A percentile compares a stretch with the other conserved stretches of the same genome.
Evolutionary conservation across 2,329 filamentous ascomycete species (phyloP).

Genomic region (Elsinoe fawcettii): DNA sequence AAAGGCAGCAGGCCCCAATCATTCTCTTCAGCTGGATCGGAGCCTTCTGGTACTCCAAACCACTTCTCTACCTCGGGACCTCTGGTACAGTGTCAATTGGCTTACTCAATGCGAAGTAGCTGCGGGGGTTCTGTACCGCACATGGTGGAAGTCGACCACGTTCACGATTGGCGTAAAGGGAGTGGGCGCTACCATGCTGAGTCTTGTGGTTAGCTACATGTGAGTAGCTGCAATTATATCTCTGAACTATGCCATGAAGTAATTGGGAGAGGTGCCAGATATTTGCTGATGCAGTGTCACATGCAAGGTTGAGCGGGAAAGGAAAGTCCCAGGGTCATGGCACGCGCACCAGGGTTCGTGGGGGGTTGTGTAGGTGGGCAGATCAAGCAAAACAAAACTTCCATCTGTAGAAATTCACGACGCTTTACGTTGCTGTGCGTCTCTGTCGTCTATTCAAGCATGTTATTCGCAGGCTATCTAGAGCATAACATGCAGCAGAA

Average conservation of each 20-base stretch:
- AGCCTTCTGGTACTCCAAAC: constrained; percentile 68
- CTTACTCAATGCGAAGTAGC: not conserved
- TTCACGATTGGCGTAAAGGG: constrained; percentile 42
- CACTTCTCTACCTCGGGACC: constrained; percentile 92
- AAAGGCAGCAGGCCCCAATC: constrained; percentile 90
- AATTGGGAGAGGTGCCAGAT: not conserved
- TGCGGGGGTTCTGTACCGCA: constrained; percentile 31
- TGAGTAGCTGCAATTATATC: not conserved
- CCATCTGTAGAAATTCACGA: not conserved
- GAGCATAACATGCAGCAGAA: constrained; percentile 8
- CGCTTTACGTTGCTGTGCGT: constrained; percentile 2
- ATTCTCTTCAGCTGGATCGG: constrained; percentile 72
- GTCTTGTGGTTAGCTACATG: not conserved
- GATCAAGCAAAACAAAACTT: not conserved
- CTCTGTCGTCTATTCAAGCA: constrained; percentile 13
- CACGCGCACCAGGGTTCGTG: not conserved
- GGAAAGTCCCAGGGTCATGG: constrained; percentile 1
- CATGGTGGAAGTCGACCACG: constrained; percentile 49
- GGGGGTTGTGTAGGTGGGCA: not conserved
- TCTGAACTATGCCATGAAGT: not conserved
- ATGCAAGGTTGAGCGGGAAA: not conserved
- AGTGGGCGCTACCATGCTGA: constrained; percentile 14
- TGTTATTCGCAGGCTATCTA: constrained; percentile 13
- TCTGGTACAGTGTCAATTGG: constrained; percentile 32
- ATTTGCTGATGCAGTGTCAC: not conserved